phyloP scores from a whole-genome alignment of 2,329 filamentous ascomycete genomes.

The Mycosphaerella arachidis region DNA sequence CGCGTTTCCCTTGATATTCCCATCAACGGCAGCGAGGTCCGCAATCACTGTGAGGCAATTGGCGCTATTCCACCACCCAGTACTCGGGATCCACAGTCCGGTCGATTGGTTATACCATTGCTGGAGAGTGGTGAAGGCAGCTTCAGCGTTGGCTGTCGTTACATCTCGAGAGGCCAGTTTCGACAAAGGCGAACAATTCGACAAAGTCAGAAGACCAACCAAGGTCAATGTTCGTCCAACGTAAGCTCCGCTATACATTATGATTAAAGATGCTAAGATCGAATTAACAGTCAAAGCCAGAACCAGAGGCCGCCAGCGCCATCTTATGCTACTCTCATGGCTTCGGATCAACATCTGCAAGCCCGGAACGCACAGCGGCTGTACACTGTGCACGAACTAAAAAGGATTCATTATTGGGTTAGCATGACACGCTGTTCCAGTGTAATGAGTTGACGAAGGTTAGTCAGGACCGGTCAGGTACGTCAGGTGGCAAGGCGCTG shows the following conservation, averaged over 20 bases:
- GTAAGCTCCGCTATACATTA: neutral
- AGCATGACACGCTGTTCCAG: neutral
- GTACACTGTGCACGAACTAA: neutral
- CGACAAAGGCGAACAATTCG: neutral
- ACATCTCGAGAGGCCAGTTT: slow-evolving; percentile 12
- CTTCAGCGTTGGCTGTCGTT: slow-evolving; percentile 22
- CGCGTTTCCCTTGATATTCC: slow-evolving; percentile 13
- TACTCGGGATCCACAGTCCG: slow-evolving; percentile 31
- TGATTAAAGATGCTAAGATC: neutral
- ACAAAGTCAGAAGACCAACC: neutral
- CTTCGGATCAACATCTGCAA: slow-evolving; percentile 1
- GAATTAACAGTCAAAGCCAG: neutral
- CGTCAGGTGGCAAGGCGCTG: neutral
- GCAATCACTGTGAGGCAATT: slow-evolving; percentile 31
- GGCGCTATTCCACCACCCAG: slow-evolving; percentile 32
- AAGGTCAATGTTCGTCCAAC: neutral
- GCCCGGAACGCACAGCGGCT: neutral
- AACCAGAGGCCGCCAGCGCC: neutral
- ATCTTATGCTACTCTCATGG: neutral
- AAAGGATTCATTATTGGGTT: neutral
- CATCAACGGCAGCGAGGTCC: slow-evolving; percentile 26
- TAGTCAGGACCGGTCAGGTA: neutral
- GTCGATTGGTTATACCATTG: slow-evolving; percentile 30
- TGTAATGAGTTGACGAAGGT: neutral
- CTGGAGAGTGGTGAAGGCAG: slow-evolving; percentile 25